These are phyloP conservation scores for Nicotiana undulata DNA, from an alignment of 257 asterid species.

Conservation along the genomic window DNA sequence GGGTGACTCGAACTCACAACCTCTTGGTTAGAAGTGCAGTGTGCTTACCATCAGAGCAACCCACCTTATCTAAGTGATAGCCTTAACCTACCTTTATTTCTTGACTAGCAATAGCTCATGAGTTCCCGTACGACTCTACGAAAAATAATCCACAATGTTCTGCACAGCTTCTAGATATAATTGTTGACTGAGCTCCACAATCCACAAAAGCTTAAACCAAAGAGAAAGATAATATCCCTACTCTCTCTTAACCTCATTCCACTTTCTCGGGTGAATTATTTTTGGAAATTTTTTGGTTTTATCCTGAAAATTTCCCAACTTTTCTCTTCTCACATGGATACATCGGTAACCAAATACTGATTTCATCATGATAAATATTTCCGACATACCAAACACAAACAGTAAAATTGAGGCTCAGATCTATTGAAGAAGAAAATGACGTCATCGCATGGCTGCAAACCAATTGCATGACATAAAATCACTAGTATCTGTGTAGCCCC, in stretches of 20 bases:
- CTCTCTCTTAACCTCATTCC: not conserved
- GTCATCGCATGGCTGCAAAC: slow-evolving; percentile 2
- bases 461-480: not conserved
- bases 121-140: no score
- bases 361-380: no score
- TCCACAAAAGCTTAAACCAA: no score
- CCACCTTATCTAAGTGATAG: no score
- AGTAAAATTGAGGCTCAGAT: slow-evolving; percentile 3
- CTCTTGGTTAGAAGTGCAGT: no score
- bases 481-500: not conserved
- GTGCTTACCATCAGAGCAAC: no score
- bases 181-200: no score
- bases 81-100: no score
- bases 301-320: not conserved
- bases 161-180: no score
- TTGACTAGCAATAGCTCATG: no score
- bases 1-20: no score
- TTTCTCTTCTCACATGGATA: not conserved
- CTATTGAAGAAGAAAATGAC: not conserved
- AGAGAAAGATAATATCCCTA: not conserved
- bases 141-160: no score
- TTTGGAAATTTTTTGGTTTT: not conserved
- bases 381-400: not conserved
- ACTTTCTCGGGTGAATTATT: not conserved
- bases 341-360: not conserved